Evolutionary conservation across 176 grass and related monocot species (phyloP).

Genomic region (Zizania latifolia): DNA sequence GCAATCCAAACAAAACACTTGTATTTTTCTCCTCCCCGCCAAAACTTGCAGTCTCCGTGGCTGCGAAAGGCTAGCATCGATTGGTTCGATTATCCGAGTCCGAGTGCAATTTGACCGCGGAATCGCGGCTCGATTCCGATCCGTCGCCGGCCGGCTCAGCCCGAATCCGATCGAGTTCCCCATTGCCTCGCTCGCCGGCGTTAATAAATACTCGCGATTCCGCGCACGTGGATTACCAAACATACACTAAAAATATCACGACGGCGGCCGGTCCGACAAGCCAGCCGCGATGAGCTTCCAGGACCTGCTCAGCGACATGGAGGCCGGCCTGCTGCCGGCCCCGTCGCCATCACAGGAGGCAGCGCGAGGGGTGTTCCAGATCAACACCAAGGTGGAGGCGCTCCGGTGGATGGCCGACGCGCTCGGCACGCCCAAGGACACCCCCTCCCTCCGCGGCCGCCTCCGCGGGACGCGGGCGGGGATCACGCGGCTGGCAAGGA

Average conservation of each 20-base stretch:
- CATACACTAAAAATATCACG: too few species aligned
- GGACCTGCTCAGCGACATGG: slow-evolving; percentile 31
- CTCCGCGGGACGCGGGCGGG: slow-evolving; percentile 43
- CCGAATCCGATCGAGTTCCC: background rate
- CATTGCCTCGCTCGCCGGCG: too few species aligned
- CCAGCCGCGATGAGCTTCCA: slow-evolving; percentile 78
- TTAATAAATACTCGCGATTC: background rate
- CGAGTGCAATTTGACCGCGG: too few species aligned
- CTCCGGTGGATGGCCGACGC: slow-evolving; percentile 49
- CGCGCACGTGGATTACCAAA: too few species aligned
- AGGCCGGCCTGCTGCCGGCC: slow-evolving; percentile 23
- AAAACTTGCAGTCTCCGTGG: too few species aligned
- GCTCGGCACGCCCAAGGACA: slow-evolving; percentile 50
- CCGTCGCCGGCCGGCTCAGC: background rate
- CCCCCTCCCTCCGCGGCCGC: slow-evolving; percentile 35
- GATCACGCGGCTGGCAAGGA: slow-evolving; percentile 41
- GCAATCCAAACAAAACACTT: too few species aligned
- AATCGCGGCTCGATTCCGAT: background rate
- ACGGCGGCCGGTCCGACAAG: too few species aligned
- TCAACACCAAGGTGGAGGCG: slow-evolving; percentile 54
- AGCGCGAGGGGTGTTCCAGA: slow-evolving; percentile 56
- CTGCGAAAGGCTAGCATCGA: too few species aligned
- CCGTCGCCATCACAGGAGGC: slow-evolving; percentile 29
- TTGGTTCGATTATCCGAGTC: too few species aligned
- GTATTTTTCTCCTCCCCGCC: too few species aligned